These are phyloP conservation scores for Sporothrix phasma DNA, from an alignment of 2,329 filamentous ascomycete genomes.

Conservation along the genomic window DNA sequence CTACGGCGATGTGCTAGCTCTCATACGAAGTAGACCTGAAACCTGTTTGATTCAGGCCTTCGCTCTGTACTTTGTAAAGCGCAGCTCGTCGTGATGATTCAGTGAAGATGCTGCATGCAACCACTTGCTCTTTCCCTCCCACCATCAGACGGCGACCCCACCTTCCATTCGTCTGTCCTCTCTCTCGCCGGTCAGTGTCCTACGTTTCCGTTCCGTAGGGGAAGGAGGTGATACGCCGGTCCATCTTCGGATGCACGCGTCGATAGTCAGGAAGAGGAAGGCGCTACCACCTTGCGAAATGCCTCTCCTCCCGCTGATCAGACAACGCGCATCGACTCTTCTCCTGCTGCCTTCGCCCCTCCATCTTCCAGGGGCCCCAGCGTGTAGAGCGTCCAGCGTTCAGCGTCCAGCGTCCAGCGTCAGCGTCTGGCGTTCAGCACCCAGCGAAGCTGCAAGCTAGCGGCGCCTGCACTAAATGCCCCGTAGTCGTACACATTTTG, in stretches of 20 bases:
- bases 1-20: neutral
- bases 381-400: too few relatives aligned
- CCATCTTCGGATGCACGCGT: neutral
- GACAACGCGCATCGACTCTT: neutral
- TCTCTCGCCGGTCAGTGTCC: neutral
- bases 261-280: neutral
- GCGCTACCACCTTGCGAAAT: neutral
- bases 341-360: constrained; percentile 1
- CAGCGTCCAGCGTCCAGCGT: too few relatives aligned
- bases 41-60: constrained; percentile 9
- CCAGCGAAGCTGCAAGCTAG: too few relatives aligned
- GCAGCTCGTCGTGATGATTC: neutral
- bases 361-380: too few relatives aligned
- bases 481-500: constrained; percentile 5
- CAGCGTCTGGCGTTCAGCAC: too few relatives aligned
- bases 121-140: constrained; percentile 6
- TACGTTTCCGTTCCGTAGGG: neutral
- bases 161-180: neutral
- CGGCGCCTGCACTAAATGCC: constrained; percentile 1
- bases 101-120: too few relatives aligned
- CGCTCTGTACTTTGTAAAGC: neutral
- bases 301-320: neutral
- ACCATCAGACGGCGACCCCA: neutral
- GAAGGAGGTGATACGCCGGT: neutral
- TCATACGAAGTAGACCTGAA: constrained; percentile 10